Evolutionary conservation across 164 flowering plant species (phyloP).

Genomic region (Piper longum): DNA sequence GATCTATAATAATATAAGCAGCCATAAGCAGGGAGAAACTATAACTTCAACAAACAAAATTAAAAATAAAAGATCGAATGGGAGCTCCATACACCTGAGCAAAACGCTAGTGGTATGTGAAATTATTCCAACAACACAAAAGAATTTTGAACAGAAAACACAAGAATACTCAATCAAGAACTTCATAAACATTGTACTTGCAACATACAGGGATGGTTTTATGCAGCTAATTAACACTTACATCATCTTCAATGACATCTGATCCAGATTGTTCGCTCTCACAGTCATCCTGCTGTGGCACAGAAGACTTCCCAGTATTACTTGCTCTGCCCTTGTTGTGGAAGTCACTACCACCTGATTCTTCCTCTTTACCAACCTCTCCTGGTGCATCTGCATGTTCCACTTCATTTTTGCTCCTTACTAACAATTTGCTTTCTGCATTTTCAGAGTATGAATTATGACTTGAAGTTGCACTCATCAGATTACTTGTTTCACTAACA

Average conservation of each 20-base stretch:
- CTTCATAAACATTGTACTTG: neutral
- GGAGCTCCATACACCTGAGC: too few relatives aligned
- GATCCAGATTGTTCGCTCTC: slow-evolving; percentile 34
- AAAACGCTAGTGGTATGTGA: too few relatives aligned
- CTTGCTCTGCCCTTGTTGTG: slow-evolving; percentile 8
- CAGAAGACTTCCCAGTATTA: slow-evolving; percentile 14
- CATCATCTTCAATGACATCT: slow-evolving; percentile 65
- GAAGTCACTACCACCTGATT: too few relatives aligned
- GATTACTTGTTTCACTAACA: slow-evolving; percentile 41
- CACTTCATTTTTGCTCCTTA: slow-evolving; percentile 21
- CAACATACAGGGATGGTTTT: neutral
- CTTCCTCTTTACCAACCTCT: neutral
- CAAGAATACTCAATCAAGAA: too few relatives aligned
- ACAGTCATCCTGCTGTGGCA: slow-evolving; percentile 9
- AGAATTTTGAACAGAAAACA: too few relatives aligned
- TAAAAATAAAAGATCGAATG: too few relatives aligned
- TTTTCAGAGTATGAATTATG: slow-evolving; percentile 43
- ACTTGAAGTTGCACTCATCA: slow-evolving; percentile 35
- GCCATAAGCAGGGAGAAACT: too few relatives aligned
- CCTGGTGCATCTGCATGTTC: neutral
- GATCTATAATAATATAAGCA: too few relatives aligned
- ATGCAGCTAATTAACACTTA: slow-evolving; percentile 17
- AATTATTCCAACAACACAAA: too few relatives aligned
- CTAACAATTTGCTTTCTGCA: slow-evolving; percentile 32
- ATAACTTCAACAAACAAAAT: too few relatives aligned